These are phyloP conservation scores for Tuber brumale DNA, from an alignment of 495 filamentous ascomycete species.

Conservation along the genomic window DNA sequence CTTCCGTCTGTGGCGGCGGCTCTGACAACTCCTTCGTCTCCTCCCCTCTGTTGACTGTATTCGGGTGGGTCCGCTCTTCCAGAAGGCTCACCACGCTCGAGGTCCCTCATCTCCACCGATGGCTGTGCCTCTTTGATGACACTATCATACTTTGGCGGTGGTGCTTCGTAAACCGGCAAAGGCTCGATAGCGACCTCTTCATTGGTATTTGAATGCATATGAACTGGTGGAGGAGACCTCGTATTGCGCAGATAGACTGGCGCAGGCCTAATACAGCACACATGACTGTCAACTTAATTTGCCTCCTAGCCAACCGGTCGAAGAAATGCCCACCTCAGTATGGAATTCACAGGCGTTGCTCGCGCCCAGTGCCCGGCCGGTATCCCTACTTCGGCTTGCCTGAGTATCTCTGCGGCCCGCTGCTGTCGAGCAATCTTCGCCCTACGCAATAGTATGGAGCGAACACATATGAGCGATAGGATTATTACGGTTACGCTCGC, in stretches of 20 bases:
- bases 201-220: not conserved
- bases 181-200: constrained; percentile 21
- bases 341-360: not conserved
- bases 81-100: constrained; percentile 14
- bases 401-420: not conserved
- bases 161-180: constrained; percentile 32
- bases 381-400: not conserved
- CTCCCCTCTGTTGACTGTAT: not conserved
- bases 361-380: not conserved
- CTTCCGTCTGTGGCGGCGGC: not conserved
- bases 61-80: constrained; percentile 7
- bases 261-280: constrained; percentile 12
- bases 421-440: constrained; percentile 10
- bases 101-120: not conserved
- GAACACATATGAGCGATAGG: constrained; percentile 27
- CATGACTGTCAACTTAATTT: not conserved
- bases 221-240: constrained; percentile 14
- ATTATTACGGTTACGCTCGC: constrained; percentile 27
- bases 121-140: constrained; percentile 13
- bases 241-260: constrained; percentile 5
- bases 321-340: not conserved
- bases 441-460: constrained; percentile 27
- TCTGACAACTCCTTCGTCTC: not conserved
- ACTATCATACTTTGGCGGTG: constrained; percentile 32
- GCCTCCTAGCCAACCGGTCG: not conserved